Evolutionary conservation across 2,329 filamentous ascomycete genomes (phyloP).

Genomic region (Ceratocystis lukuohia): DNA sequence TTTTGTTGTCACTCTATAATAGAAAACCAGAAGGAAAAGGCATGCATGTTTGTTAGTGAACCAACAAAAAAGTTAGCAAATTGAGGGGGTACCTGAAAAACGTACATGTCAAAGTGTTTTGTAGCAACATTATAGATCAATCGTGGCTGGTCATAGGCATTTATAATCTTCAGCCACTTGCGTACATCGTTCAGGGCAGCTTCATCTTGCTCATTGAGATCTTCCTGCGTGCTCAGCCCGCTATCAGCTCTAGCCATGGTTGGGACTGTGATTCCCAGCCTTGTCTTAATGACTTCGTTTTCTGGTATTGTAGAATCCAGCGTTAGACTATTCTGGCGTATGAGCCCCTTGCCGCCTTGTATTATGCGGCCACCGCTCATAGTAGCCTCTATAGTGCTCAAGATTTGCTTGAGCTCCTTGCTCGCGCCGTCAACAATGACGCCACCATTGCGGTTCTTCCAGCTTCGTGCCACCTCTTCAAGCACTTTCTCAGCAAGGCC

Average conservation of each 20-base stretch:
- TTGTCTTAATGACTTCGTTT: constrained; percentile 39
- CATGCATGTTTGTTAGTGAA: neutral
- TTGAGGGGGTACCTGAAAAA: neutral
- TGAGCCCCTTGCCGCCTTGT: constrained; percentile 38
- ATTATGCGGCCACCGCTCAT: constrained; percentile 74
- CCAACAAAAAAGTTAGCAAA: neutral
- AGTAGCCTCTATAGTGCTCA: constrained; percentile 71
- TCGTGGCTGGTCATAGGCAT: constrained; percentile 74
- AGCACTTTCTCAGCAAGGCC: constrained; percentile 83
- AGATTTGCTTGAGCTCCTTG: constrained; percentile 63
- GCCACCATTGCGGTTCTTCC: constrained; percentile 80
- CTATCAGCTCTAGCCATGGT: constrained; percentile 39
- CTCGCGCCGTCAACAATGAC: constrained; percentile 80
- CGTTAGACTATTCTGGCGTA: constrained; percentile 50
- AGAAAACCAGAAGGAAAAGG: constrained; percentile 15
- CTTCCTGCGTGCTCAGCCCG: constrained; percentile 43
- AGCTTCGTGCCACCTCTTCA: constrained; percentile 78
- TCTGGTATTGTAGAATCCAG: constrained; percentile 40
- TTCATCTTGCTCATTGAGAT: constrained; percentile 47
- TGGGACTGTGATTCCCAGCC: constrained; percentile 32
- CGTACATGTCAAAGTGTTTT: constrained; percentile 76
- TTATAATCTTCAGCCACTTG: constrained; percentile 71
- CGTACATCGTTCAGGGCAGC: constrained; percentile 50
- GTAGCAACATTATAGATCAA: constrained; percentile 63
- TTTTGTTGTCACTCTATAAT: constrained; percentile 42